Evolutionary conservation across 768 basidiomycete species (phyloP).

Genomic region (Mycena chlorophos): DNA sequence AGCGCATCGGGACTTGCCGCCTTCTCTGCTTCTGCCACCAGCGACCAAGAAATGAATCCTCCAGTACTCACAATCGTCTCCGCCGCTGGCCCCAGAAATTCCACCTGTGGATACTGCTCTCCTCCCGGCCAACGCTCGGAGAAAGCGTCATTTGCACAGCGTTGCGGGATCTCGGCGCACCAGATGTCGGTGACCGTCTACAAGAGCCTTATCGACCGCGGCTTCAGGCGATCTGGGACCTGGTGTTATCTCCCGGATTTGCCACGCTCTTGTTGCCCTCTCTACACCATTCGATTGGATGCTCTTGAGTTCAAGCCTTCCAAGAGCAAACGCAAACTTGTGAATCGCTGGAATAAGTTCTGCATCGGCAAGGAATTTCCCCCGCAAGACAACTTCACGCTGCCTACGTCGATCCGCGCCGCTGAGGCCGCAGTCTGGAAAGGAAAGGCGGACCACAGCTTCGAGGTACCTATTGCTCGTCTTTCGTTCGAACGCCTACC

Average conservation of each 20-base stretch:
- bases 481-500: neutral
- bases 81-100: neutral
- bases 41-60: no score
- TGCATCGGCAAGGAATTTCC: conserved; percentile 45
- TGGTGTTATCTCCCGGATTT: conserved; percentile 91
- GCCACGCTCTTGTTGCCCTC: conserved; percentile 82
- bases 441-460: conserved; percentile 45
- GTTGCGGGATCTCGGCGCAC: conserved; percentile 50
- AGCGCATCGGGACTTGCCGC: no score
- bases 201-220: conserved; percentile 80
- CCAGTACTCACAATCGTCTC: neutral
- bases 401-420: conserved; percentile 53
- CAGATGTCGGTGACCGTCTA: conserved; percentile 53
- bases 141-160: conserved; percentile 43
- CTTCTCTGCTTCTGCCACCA: no score
- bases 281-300: conserved; percentile 76
- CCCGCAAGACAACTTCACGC: conserved; percentile 37
- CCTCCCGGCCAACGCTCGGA: conserved; percentile 51
- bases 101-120: conserved; percentile 68
- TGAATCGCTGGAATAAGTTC: conserved; percentile 81
- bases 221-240: conserved; percentile 81
- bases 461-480: conserved; percentile 67
- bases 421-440: conserved; percentile 46
- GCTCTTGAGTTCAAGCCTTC: conserved; percentile 65
- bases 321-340: conserved; percentile 70